Evolutionary conservation across 495 filamentous ascomycete species (phyloP).

Genomic region (Penicillium waksmanii): DNA sequence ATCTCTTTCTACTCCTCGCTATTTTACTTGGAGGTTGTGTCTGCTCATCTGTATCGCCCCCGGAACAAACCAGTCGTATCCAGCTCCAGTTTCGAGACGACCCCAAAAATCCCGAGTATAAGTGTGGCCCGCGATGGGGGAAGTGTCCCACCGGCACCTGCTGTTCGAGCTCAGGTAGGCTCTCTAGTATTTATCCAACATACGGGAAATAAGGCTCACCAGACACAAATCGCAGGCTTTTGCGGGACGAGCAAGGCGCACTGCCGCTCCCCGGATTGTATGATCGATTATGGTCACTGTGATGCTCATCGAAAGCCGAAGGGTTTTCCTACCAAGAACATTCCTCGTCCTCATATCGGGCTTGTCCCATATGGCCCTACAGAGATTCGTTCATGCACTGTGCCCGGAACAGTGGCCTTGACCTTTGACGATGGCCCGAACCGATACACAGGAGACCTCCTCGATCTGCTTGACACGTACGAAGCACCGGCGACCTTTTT

Average conservation of each 20-base stretch:
- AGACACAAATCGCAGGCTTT: constrained; percentile 34
- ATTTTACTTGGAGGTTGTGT: not conserved
- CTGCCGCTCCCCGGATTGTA: constrained; percentile 72
- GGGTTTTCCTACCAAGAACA: constrained; percentile 61
- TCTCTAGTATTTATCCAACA: constrained; percentile 15
- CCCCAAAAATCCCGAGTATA: constrained; percentile 25
- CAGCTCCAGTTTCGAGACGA: constrained; percentile 24
- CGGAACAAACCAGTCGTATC: not conserved
- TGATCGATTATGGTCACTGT: constrained; percentile 68
- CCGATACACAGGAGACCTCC: constrained; percentile 66
- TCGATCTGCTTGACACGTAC: constrained; percentile 69
- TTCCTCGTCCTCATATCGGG: constrained; percentile 63
- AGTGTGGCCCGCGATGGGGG: constrained; percentile 48
- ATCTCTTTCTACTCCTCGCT: constrained; percentile 4
- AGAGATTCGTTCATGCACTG: constrained; percentile 68
- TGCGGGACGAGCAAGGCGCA: constrained; percentile 65
- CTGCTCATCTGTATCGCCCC: not conserved
- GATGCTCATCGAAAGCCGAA: constrained; percentile 68
- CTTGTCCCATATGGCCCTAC: constrained; percentile 60
- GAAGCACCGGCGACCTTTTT: constrained; percentile 79
- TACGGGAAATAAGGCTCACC: constrained; percentile 11
- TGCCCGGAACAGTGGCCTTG: constrained; percentile 66
- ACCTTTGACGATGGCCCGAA: constrained; percentile 82
- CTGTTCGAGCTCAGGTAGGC: constrained; percentile 66
- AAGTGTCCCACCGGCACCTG: constrained; percentile 61